phyloP scores from a whole-genome alignment of 2,329 filamentous ascomycete genomes.

The Fusarium nanum region DNA sequence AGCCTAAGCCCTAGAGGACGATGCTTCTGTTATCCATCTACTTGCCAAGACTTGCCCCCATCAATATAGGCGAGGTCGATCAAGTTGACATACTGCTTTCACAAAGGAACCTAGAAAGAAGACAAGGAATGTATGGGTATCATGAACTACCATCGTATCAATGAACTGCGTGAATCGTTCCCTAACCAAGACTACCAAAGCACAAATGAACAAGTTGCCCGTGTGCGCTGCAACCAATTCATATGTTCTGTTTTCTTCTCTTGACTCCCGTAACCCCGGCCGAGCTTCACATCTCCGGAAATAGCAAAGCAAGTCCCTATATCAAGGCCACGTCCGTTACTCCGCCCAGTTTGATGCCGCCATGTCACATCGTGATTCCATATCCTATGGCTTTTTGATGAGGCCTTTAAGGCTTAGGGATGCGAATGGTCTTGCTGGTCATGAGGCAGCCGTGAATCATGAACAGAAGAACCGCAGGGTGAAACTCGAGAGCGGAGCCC shows the following conservation, averaged over 20 bases:
- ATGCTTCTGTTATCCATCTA: no score
- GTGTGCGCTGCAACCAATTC: slow-evolving; percentile 9
- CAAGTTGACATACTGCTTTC: not conserved
- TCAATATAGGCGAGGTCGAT: not conserved
- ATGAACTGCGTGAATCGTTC: slow-evolving; percentile 45
- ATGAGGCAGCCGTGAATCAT: slow-evolving; percentile 91
- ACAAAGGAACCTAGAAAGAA: not conserved
- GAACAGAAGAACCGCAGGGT: slow-evolving; percentile 85
- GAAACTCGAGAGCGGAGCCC: slow-evolving; percentile 81
- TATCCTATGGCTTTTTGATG: slow-evolving; percentile 30
- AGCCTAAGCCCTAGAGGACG: no score
- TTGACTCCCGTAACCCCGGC: slow-evolving; percentile 1
- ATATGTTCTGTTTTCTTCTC: slow-evolving; percentile 7
- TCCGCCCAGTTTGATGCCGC: slow-evolving; percentile 3
- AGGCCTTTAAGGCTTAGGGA: slow-evolving; percentile 79
- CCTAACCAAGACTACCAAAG: slow-evolving; percentile 33
- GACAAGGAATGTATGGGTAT: slow-evolving; percentile 43
- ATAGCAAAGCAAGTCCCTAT: slow-evolving; percentile 1
- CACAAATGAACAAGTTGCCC: slow-evolving; percentile 18
- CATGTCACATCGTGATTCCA: slow-evolving; percentile 15
- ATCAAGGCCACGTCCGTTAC: slow-evolving; percentile 4
- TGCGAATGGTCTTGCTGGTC: slow-evolving; percentile 94
- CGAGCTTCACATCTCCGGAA: not conserved
- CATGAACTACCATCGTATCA: slow-evolving; percentile 44
- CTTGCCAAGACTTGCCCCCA: not conserved